Percentiles rank a stretch among this genome's conserved stretches.
Conservation (phyloP, 495 filamentous ascomycete genomes). For the Cenococcum geophilum region DNA sequence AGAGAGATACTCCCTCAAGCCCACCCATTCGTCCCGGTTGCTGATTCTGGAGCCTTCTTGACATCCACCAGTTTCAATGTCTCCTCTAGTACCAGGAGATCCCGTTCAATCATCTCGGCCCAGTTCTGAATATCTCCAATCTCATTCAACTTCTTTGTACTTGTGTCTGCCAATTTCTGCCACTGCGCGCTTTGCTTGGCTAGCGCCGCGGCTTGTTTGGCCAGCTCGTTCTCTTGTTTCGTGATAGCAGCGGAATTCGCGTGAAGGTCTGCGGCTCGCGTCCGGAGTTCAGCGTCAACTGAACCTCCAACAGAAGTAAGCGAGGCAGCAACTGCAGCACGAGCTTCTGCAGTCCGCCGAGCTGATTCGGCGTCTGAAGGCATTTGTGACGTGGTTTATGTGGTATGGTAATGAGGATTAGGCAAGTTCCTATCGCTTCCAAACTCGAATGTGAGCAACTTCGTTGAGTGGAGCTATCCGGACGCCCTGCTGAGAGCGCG, state of each 20-base stretch:
- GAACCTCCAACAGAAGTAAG: slow-evolving; percentile 64
- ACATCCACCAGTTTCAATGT: slow-evolving; percentile 62
- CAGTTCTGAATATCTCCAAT: slow-evolving; percentile 96
- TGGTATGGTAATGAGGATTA: neutral
- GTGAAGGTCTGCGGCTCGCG: slow-evolving; percentile 71
- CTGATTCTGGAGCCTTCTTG: slow-evolving; percentile 26
- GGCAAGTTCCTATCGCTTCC: slow-evolving; percentile 7
- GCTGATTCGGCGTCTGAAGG: slow-evolving; percentile 23
- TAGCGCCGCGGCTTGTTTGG: slow-evolving; percentile 58
- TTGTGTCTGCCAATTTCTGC: slow-evolving; percentile 60
- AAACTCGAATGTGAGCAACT: slow-evolving; percentile 5
- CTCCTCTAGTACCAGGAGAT: slow-evolving; percentile 84
- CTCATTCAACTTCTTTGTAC: slow-evolving; percentile 74
- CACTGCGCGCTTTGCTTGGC: slow-evolving; percentile 65
- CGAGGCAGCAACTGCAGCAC: slow-evolving; percentile 69
- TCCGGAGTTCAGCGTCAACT: slow-evolving; percentile 61
- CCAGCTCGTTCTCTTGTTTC: slow-evolving; percentile 66
- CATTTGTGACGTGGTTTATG: slow-evolving; percentile 19
- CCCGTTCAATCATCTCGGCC: slow-evolving; percentile 92
- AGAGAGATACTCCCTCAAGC: neutral
- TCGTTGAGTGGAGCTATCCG: slow-evolving; percentile 1
- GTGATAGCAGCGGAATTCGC: slow-evolving; percentile 61
- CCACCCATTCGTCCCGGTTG: slow-evolving; percentile 28
- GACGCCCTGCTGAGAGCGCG: neutral
- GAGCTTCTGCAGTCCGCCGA: slow-evolving; percentile 56